Evolutionary conservation across 352 stramenopile species (phyloP).

Genomic region (Phytopythium kandeliae): DNA sequence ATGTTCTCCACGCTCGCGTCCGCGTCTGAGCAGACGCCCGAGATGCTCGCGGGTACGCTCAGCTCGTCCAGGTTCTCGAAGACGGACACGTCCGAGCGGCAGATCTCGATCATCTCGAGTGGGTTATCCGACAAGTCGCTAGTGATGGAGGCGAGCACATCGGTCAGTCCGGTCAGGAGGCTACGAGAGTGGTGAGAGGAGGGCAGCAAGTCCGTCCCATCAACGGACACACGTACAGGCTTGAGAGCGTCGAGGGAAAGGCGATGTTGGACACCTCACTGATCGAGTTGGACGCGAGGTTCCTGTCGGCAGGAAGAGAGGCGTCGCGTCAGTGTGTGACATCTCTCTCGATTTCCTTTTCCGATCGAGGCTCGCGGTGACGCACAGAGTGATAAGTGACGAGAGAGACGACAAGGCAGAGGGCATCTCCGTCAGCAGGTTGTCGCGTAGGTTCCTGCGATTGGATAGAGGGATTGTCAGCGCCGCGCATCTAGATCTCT

Average conservation of each 20-base stretch:
- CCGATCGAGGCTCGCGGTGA: no score
- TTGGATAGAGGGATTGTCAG: no score
- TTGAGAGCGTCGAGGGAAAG: slow-evolving; percentile 47
- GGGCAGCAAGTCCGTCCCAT: no score
- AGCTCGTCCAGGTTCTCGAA: slow-evolving; percentile 27
- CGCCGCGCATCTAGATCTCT: no score
- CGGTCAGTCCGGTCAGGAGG: neutral
- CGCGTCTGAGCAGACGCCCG: slow-evolving; percentile 18
- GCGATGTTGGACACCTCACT: slow-evolving; percentile 35
- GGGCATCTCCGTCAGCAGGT: slow-evolving; percentile 44
- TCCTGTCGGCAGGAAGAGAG: slow-evolving; percentile 21
- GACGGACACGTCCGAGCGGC: slow-evolving; percentile 32
- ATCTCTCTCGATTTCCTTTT: no score
- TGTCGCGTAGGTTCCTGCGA: slow-evolving; percentile 53
- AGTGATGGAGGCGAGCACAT: neutral
- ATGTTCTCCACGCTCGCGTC: slow-evolving; percentile 20
- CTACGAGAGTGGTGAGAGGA: no score
- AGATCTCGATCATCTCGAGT: slow-evolving; percentile 43
- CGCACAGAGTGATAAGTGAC: slow-evolving; percentile 50
- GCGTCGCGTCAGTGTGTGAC: neutral
- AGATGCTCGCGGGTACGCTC: slow-evolving; percentile 24
- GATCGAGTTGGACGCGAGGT: slow-evolving; percentile 52
- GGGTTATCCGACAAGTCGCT: slow-evolving; percentile 35
- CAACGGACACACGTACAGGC: slow-evolving; percentile 15
- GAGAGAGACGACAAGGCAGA: slow-evolving; percentile 33